Percentiles rank a stretch among this genome's conserved stretches.
Conservation (phyloP, 805 yeast genomes). For the Candida maris region DNA sequence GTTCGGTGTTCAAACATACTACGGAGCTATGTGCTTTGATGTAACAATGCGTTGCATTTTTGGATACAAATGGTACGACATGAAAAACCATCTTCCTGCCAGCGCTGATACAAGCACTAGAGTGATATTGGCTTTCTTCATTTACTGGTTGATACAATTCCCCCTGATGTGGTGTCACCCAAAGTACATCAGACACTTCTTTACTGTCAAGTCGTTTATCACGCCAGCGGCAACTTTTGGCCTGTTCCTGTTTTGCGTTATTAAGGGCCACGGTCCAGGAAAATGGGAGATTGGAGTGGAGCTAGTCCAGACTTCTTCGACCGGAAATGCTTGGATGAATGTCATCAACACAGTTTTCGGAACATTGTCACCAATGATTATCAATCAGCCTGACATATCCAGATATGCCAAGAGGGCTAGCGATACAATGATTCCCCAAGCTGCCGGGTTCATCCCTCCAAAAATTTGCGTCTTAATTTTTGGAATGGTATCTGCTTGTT, state of each 20-base stretch:
- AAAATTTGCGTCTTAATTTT: constrained; percentile 13
- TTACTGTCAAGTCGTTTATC: constrained; percentile 14
- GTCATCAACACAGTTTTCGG: constrained; percentile 22
- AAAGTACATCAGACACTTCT: constrained; percentile 13
- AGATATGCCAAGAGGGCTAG: constrained; percentile 18
- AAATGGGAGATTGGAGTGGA: constrained; percentile 11
- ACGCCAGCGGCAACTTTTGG: constrained; percentile 16
- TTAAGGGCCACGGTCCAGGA: constrained; percentile 16
- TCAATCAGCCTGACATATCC: constrained; percentile 26
- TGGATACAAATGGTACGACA: constrained; percentile 15
- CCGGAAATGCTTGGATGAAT: constrained; percentile 16
- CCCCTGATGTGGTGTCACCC: constrained; percentile 22
- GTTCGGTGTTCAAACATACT: constrained; percentile 37
- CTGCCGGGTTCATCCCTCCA: constrained; percentile 17
- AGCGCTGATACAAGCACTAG: constrained; percentile 16
- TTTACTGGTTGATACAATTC: constrained; percentile 18
- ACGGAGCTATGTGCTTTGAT: constrained; percentile 34
- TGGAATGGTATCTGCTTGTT: constrained; percentile 17
- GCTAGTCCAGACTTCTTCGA: constrained; percentile 3
- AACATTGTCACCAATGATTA: constrained; percentile 24
- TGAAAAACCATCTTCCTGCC: constrained; percentile 16
- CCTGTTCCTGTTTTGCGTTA: constrained; percentile 14
- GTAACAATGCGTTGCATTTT: constrained; percentile 24
- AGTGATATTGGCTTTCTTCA: constrained; percentile 15
- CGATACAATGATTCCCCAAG: constrained; percentile 14